Conservation (phyloP, 768 basidiomycete species). For the Trametes cinnabarina region DNA sequence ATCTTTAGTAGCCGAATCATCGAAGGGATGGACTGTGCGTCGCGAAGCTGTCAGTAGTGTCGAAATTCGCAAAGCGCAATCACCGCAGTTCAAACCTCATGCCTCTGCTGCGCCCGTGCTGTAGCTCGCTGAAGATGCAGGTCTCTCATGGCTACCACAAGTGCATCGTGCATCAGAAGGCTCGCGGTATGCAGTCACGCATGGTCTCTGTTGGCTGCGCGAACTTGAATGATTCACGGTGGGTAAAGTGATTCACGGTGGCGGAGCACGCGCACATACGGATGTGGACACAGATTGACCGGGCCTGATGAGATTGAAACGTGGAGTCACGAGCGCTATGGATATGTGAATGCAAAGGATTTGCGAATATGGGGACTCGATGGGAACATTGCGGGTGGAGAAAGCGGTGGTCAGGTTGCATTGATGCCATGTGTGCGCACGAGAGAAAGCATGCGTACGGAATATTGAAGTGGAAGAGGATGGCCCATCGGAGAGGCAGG, state of each 20-base stretch:
- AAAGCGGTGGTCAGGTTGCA: not conserved
- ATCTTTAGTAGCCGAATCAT: not conserved
- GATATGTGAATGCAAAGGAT: not conserved
- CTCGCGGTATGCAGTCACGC: too few relatives aligned
- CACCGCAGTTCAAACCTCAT: not conserved
- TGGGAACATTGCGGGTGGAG: not conserved
- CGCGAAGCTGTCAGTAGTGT: slow-evolving; percentile 1
- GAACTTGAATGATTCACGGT: too few relatives aligned
- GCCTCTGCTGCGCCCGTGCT: not conserved
- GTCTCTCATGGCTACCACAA: too few relatives aligned
- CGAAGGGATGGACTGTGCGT: not conserved
- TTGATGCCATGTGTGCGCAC: too few relatives aligned
- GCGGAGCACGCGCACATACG: not conserved
- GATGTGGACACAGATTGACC: not conserved
- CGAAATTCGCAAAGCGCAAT: not conserved
- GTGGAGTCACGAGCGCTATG: too few relatives aligned
- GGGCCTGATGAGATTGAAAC: slow-evolving; percentile 3
- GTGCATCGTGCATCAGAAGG: too few relatives aligned
- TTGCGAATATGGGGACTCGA: not conserved
- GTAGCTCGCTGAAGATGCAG: not conserved
- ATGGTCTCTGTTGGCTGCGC: too few relatives aligned
- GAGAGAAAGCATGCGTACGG: not conserved
- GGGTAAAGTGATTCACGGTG: not conserved
- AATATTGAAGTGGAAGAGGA: slow-evolving; percentile 1
- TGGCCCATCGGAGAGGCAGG: not conserved